Conservation (phyloP, 306 rosid species). For the Dalbergia oliveri region DNA sequence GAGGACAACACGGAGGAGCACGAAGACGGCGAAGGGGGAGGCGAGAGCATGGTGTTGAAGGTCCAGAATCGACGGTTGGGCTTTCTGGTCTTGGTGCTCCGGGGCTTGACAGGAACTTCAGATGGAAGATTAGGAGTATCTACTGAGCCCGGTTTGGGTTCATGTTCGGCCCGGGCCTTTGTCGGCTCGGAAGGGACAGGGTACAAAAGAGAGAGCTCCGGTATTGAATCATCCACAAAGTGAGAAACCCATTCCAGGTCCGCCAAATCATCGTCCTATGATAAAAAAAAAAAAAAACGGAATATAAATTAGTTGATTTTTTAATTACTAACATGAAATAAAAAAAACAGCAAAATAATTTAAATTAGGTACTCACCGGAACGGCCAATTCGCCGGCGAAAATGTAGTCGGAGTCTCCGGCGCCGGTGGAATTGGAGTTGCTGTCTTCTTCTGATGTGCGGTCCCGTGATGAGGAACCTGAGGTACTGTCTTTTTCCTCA, state of each 20-base stretch:
- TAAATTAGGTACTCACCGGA: constrained; percentile 57
- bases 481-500: constrained; percentile 51
- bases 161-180: constrained; percentile 53
- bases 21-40: constrained; percentile 48
- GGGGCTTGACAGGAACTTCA: constrained; percentile 57
- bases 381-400: constrained; percentile 67
- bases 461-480: constrained; percentile 53
- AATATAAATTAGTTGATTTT: constrained; percentile 14
- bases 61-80: constrained; percentile 50
- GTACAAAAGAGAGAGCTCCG: constrained; percentile 56
- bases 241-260: constrained; percentile 94
- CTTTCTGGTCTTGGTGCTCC: constrained; percentile 59
- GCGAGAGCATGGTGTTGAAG: constrained; percentile 25
- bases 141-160: constrained; percentile 28
- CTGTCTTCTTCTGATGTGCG: constrained; percentile 49
- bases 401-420: constrained; percentile 60
- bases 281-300: constrained; percentile 10
- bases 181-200: constrained; percentile 42
- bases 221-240: constrained; percentile 79
- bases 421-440: constrained; percentile 54
- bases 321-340: neutral
- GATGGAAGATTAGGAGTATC: constrained; percentile 36
- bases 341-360: neutral
- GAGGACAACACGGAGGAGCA: constrained; percentile 50
- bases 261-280: constrained; percentile 75